Evolutionary conservation across 352 stramenopile genomes (phyloP).

Genomic region (Phytophthora pinifolia): DNA sequence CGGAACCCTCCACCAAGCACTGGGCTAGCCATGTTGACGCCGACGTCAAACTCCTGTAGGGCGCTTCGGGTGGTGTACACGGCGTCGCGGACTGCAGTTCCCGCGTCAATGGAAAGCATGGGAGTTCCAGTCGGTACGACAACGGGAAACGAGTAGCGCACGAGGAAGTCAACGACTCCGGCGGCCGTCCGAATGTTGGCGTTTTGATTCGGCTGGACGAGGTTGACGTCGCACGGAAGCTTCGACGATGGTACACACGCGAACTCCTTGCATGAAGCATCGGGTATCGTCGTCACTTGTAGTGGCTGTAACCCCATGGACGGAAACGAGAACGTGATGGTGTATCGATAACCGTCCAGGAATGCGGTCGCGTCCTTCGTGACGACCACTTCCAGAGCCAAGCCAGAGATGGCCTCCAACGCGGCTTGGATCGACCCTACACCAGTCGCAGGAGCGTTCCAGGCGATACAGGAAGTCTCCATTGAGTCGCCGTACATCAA

Average conservation of each 20-base stretch:
- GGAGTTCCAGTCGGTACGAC: constrained; percentile 34
- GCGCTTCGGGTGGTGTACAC: constrained; percentile 47
- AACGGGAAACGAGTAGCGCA: constrained; percentile 55
- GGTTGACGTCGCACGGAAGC: constrained; percentile 33
- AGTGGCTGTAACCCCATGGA: constrained; percentile 49
- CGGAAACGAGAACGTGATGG: constrained; percentile 53
- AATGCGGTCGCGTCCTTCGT: constrained; percentile 40
- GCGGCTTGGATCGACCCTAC: constrained; percentile 36
- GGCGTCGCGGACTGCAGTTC: constrained; percentile 28
- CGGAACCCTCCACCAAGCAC: constrained; percentile 49
- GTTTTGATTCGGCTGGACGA: constrained; percentile 53
- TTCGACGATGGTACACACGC: constrained; percentile 23
- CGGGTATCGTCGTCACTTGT: constrained; percentile 16
- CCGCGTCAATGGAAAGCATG: constrained; percentile 46
- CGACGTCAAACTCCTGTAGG: constrained; percentile 64
- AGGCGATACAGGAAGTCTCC: constrained; percentile 50
- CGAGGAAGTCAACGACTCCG: constrained; percentile 49
- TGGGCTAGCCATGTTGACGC: constrained; percentile 42
- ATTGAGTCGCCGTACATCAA: constrained; percentile 44
- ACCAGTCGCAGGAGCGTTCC: constrained; percentile 45
- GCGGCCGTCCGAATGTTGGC: constrained; percentile 34
- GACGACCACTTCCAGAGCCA: constrained; percentile 45
- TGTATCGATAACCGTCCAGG: constrained; percentile 51
- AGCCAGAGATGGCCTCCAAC: constrained; percentile 40
- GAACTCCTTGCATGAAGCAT: constrained; percentile 36